Evolutionary conservation across 495 filamentous ascomycete species (phyloP), one percentile per base, ranked within the genome.

Genomic region (Tuber magnatum): DNA sequence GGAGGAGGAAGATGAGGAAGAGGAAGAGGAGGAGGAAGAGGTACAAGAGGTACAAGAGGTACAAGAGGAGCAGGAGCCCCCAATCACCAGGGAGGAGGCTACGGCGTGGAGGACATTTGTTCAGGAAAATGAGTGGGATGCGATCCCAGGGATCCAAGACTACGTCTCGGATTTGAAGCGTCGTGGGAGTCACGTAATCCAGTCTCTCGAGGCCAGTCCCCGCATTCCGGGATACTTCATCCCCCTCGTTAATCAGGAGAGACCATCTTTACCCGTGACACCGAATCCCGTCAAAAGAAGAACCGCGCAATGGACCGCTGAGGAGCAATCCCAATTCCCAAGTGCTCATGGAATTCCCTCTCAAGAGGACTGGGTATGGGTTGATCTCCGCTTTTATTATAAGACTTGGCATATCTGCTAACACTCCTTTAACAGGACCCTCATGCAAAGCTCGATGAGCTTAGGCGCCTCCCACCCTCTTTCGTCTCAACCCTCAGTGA

Each of bases 321-420:
- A 79, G 71, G 75, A 78, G 9, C 72, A 77, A 40, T 68, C 65
- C 9, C 75, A 81, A 74, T 81, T 81, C n/a, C 80, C 80, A n/a
- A 81, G 80, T 46, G 80, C 80, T 35, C 75, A 73, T 61, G 80
- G 80, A 69, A 81, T 81, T 68, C 79, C 80, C 71, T 77, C 80
- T n/a, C 80, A 79, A 65, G 79, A 81, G 75, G 75, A 82, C 79
- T 83, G 81, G 81, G 81, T 82, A 78, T 73, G 81, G 74, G 51
- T 28, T 41, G 80, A 69, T 42, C 71, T 69, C 74, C 71, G 70
- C 71, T 56, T 73, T 24, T 24, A 46, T 73, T 43, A 1, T 41
- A 38, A 35, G 65, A 35, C 16, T 74, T 35, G 73, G 46, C 68
- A 68, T 35, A 41, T 65, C 71, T 74, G 68, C 80, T 80, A 41